Evolutionary conservation across 1,139 yeast species (phyloP), one percentile per base, ranked within the genome.

Genomic region (Hyphopichia wangnamkhiaoensis): DNA sequence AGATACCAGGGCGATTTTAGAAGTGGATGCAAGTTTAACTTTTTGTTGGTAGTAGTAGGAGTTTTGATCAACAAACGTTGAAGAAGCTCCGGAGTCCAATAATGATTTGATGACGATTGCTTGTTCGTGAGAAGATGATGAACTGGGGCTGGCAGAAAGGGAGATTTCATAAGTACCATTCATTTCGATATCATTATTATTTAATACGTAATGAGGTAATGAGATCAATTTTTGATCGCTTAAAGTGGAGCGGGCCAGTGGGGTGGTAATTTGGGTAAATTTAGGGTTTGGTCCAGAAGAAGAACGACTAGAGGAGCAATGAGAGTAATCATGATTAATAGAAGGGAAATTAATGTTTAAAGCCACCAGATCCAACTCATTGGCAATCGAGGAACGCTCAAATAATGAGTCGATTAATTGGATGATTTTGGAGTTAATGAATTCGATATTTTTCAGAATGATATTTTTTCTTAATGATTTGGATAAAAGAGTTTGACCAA

Each of bases 291-390:
- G 33, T 14, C 23, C 14, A 15, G 29, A 31, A 14, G 37, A 41
- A 34, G 51, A 43, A 18, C 37, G 38, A 9, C 58, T 46, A 24
- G 63, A 52, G 35, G 44, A 42, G 40, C 68, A 67, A 17, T 48
- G 49, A 2, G 70, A 62, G 37, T 51, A 45, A 6, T 48, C 53
- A 37, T 59, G 56, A 45, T 61, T 61, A 18, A 66, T 47, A 4
- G 67, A 56, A n/a, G 72, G 74, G 39, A 62, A 56, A 40, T 59
- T 53, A 33, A 68, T 52, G 41, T 64, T 61, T 21, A 61, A 45
- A 1, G 56, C 52, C 10, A 42, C 30, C 15, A 34, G 42, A 7
- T 33, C 30, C 5, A 41, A 34, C 26, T 31, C 17, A 20, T 36
- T 37, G 9, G 39, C 16, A 13, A 33, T 33, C 4, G 30, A 16